Evolutionary conservation across 1,284 basidiomycete genomes (phyloP), one percentile per base, ranked within the genome.

Genomic region (Austropuccinia psidii): DNA sequence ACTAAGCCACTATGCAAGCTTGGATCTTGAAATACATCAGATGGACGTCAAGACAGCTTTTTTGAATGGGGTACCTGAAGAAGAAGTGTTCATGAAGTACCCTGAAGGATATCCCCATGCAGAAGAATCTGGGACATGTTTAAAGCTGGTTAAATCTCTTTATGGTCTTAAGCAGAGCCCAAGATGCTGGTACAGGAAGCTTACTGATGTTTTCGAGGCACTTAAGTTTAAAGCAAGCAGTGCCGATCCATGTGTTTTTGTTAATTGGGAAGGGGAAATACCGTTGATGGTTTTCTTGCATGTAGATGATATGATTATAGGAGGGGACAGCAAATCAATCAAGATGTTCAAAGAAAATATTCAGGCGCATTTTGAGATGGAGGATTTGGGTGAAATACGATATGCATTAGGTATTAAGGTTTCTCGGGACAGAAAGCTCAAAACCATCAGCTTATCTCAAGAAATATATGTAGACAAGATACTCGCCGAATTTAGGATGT

Each of bases 151-250:
- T 17, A 62, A 41, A 41, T 62, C 60, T 17, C 17, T 62, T 17
- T 62, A 61, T 21, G 58, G 39, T n/a, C 27, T 61, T 5, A 61
- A 61, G 35, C 58, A 61, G 21, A 35, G 31, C 4, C 58, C 58
- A 5, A 5, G 39, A 11, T 27, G 33, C 33, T 61, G 58, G 58
- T 61, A 61, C 39, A 66, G 27, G 27, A 35, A 66, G 33, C 62
- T 66, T 1, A 47, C 27, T 1, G 27, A 21, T 1, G 47, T 66
- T 45, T 61, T 61, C 37, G 7, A 5, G 4, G 33, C 35, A 8
- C 33, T 61, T 37, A 4, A 35, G 21, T 61, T 61, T 17, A 35
- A 7, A 17, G 4, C 58, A 13, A 37, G 11, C 27, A 31, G 31
- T 4, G 31, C 58, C 4, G 58, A 61, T 37, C 58, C 58, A n/a